These are phyloP conservation scores for Sclerotinia glacialis DNA, from an alignment of 2,329 filamentous ascomycete species.

Conservation along the genomic window DNA sequence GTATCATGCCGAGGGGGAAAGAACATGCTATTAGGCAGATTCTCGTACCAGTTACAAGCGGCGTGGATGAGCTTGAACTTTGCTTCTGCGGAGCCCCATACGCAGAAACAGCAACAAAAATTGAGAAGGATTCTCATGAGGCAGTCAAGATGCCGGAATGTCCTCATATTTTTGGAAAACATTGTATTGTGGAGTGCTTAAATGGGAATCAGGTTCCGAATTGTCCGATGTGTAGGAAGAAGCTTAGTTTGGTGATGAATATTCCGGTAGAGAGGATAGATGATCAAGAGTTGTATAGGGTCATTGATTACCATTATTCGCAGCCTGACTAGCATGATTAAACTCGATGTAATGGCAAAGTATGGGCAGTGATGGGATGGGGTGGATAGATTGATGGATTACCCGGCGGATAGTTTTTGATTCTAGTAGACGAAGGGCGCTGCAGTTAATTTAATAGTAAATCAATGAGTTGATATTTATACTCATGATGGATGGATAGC, in stretches of 20 bases:
- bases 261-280: not conserved
- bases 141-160: not conserved
- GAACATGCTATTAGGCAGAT: not conserved
- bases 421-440: not conserved
- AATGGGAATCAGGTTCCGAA: not conserved
- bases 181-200: not conserved
- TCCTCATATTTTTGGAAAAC: not conserved
- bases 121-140: not conserved
- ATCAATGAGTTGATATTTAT: not conserved
- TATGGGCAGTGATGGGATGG: not conserved
- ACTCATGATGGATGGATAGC: rapidly evolving
- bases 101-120: rapidly evolving
- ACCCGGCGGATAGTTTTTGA: rapidly evolving
- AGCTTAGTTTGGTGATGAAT: not conserved
- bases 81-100: not conserved
- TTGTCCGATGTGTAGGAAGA: not conserved
- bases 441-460: not conserved
- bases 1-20: not conserved
- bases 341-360: rapidly evolving
- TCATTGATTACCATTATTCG: not conserved
- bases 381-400: not conserved
- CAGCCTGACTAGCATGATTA: no score
- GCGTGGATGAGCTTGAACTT: not conserved
- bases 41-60: not conserved
- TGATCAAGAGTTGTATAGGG: not conserved